phyloP scores from a whole-genome alignment of 169 alveolate genomes.

The Cyclospora cayetanensis region DNA sequence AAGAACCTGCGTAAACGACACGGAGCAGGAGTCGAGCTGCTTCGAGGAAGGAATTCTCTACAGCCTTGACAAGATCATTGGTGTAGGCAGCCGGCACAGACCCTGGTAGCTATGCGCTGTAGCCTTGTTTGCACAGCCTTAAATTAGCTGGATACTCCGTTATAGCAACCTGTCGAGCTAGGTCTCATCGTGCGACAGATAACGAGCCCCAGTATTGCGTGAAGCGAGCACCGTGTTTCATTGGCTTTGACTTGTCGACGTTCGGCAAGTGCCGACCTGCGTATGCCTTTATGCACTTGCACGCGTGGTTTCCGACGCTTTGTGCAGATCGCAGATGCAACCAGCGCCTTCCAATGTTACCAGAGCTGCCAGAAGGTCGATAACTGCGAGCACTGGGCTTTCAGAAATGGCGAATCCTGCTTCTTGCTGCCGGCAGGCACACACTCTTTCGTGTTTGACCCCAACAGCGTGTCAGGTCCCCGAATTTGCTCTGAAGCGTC shows the following conservation, averaged over 20 bases:
- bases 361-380: not conserved
- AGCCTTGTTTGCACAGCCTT: too few relatives aligned
- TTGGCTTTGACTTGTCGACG: too few relatives aligned
- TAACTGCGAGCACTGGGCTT: not conserved
- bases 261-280: not conserved
- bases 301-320: too few relatives aligned
- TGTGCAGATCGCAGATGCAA: not conserved
- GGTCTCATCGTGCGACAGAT: too few relatives aligned
- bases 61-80: not conserved
- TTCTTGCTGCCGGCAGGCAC: not conserved
- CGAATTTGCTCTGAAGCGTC: not conserved
- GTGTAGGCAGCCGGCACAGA: too few relatives aligned
- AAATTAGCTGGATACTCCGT: too few relatives aligned
- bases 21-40: conserved; percentile 4
- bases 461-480: conserved; percentile 8
- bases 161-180: too few relatives aligned
- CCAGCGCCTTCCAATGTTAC: not conserved
- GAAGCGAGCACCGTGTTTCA: too few relatives aligned
- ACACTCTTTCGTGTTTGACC: not conserved
- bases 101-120: too few relatives aligned
- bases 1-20: not conserved
- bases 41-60: conserved; percentile 32
- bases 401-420: not conserved
- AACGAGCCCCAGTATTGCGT: too few relatives aligned
- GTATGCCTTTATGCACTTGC: too few relatives aligned